Evolutionary conservation across 1,284 basidiomycete genomes (phyloP).

Genomic region (Vanrija pseudolonga): DNA sequence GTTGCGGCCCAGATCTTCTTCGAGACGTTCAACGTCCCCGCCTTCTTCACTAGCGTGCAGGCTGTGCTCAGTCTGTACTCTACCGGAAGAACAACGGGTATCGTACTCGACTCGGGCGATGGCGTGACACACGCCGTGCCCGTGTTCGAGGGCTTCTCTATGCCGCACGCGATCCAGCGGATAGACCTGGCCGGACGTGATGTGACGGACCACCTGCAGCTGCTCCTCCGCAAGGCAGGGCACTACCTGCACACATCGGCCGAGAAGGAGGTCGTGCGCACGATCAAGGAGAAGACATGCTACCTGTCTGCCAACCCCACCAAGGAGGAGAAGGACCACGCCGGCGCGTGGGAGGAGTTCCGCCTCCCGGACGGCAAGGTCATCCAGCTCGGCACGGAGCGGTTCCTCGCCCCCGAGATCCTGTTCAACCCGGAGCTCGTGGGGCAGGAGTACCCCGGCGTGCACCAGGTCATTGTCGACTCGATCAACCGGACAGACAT

Average conservation of each 20-base stretch:
- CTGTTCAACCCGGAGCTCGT: conserved; percentile 97
- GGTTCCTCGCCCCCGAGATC: conserved; percentile 96
- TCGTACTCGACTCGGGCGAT: conserved; percentile 97
- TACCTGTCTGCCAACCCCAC: conserved; percentile 86
- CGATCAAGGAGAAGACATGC: conserved; percentile 97
- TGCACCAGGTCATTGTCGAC: conserved; percentile 74
- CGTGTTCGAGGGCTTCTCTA: conserved; percentile 98
- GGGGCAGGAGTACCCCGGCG: conserved; percentile 92
- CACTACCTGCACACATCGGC: conserved; percentile 95
- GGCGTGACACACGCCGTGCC: conserved; percentile 99
- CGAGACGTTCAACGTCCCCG: conserved; percentile 98
- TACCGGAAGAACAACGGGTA: conserved; percentile 97
- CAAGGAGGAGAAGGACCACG: conserved; percentile 89
- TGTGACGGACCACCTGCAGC: conserved; percentile 92
- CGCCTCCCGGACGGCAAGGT: conserved; percentile 91
- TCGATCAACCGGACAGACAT: conserved; percentile 55
- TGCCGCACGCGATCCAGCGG: conserved; percentile 95
- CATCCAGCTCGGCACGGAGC: conserved; percentile 86
- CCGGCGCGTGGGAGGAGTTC: conserved; percentile 79
- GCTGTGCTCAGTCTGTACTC: conserved; percentile 98
- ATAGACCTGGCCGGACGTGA: conserved; percentile 96
- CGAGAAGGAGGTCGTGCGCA: conserved; percentile 93
- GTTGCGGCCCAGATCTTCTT: conserved; percentile 97
- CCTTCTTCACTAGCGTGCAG: conserved; percentile 94
- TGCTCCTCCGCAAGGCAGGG: conserved; percentile 88